A percentile compares a stretch with the other conserved stretches of the same genome.
Conservation (phyloP, 345 rosid species). For the Boechera retrofracta region DNA sequence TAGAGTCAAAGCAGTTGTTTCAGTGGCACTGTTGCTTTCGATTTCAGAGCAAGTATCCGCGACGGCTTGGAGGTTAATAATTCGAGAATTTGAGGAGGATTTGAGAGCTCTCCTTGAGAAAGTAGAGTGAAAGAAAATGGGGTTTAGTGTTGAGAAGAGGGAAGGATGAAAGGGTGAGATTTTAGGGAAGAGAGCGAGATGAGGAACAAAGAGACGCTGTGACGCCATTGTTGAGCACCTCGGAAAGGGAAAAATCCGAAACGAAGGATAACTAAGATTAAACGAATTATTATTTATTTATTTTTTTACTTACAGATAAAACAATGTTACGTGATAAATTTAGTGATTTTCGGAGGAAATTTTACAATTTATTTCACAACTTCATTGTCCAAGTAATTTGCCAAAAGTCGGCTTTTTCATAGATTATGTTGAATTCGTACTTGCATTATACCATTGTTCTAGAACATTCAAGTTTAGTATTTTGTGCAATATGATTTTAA, state of each 20-base stretch:
- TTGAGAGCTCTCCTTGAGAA: conserved; percentile 12
- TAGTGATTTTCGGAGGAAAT: too few relatives aligned
- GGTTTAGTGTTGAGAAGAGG: conserved; percentile 23
- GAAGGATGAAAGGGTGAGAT: neutral
- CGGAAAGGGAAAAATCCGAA: neutral
- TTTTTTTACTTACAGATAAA: neutral
- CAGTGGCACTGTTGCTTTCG: conserved; percentile 11
- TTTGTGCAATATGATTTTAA: too few relatives aligned
- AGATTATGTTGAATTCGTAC: too few relatives aligned
- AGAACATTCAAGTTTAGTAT: too few relatives aligned
- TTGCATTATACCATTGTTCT: too few relatives aligned
- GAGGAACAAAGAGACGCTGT: conserved; percentile 38
- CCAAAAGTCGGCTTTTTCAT: too few relatives aligned
- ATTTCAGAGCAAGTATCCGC: conserved; percentile 16
- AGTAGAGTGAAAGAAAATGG: conserved; percentile 1
- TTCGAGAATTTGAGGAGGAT: conserved; percentile 1
- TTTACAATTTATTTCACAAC: too few relatives aligned
- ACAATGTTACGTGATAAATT: too few relatives aligned
- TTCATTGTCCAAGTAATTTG: too few relatives aligned
- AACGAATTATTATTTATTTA: too few relatives aligned
- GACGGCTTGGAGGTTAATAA: conserved; percentile 17
- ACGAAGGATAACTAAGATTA: neutral
- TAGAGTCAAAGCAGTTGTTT: conserved; percentile 32
- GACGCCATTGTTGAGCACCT: conserved; percentile 39
- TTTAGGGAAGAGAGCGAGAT: conserved; percentile 28